phyloP scores from a whole-genome alignment of 2,329 filamentous ascomycete species.

The Aspergillus sp. region DNA sequence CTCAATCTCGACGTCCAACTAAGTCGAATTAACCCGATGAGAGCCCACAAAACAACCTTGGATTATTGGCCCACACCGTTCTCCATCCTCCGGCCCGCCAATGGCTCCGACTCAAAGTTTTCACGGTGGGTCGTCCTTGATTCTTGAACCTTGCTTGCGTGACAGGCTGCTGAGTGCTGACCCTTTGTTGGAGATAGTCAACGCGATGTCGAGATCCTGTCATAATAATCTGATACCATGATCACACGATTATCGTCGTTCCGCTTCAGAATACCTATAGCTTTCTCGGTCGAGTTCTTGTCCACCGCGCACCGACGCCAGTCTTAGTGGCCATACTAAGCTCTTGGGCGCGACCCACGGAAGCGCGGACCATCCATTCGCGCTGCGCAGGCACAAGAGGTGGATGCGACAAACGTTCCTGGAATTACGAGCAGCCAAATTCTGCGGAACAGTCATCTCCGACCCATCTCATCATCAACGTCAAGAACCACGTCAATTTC shows the following conservation, averaged over 20 bases:
- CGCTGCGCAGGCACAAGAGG: neutral
- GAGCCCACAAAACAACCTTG: neutral
- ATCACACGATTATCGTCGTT: neutral
- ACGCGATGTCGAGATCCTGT: neutral
- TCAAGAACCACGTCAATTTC: slow-evolving; percentile 3
- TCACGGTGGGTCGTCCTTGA: slow-evolving; percentile 1
- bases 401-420: neutral
- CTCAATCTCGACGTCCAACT: neutral
- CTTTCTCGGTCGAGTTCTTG: neutral
- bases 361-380: slow-evolving; percentile 10
- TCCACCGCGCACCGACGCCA: neutral
- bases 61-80: neutral
- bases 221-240: neutral
- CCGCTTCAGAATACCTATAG: neutral
- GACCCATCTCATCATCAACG: slow-evolving; percentile 10
- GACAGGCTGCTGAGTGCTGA: neutral
- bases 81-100: neutral
- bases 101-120: neutral
- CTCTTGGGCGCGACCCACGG: slow-evolving; percentile 18
- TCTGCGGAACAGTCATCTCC: slow-evolving; percentile 23
- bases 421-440: slow-evolving; percentile 11
- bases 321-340: slow-evolving; percentile 12
- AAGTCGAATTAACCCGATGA: neutral
- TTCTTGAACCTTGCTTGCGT: neutral
- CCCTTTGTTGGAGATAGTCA: neutral